Percentiles rank a stretch among this genome's conserved stretches.
phyloP scores from a whole-genome alignment of 306 rosid genomes.

The Gleditsia sinensis region DNA sequence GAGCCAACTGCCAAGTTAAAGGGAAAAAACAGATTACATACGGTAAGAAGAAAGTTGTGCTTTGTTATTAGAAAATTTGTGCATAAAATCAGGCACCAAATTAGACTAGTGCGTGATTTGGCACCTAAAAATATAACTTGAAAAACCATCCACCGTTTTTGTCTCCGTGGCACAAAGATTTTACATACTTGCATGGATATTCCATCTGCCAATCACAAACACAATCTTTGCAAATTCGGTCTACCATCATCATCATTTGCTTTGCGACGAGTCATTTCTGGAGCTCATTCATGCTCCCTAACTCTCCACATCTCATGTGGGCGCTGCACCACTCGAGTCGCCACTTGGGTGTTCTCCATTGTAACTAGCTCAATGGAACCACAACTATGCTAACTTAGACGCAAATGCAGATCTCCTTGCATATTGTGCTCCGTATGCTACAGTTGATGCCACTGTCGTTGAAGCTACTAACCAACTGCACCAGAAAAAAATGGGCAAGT shows the following conservation, averaged over 20 bases:
- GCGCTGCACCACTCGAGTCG: neutral
- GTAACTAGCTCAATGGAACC: neutral
- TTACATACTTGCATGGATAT: neutral
- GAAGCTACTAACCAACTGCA: slow-evolving; percentile 94
- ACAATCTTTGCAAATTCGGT: neutral
- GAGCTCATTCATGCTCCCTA: neutral
- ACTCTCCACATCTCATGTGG: neutral
- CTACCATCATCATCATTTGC: neutral
- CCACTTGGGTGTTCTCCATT: neutral
- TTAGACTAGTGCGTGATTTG: neutral
- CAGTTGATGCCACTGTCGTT: slow-evolving; percentile 68
- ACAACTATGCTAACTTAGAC: slow-evolving; percentile 23
- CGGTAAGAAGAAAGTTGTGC: neutral
- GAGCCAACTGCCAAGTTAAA: too few species aligned
- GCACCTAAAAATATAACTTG: neutral
- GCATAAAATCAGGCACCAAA: neutral
- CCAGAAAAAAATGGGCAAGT: slow-evolving; percentile 19
- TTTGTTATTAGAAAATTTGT: neutral
- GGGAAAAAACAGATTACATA: neutral
- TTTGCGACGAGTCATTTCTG: neutral
- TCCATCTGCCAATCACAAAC: neutral
- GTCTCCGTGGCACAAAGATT: neutral
- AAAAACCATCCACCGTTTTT: neutral
- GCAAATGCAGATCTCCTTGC: slow-evolving; percentile 42
- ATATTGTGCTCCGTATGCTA: slow-evolving; percentile 68